Percentiles rank a stretch among this genome's conserved stretches.
Conservation (phyloP, 345 rosid species). For the Syzygium aromaticum region DNA sequence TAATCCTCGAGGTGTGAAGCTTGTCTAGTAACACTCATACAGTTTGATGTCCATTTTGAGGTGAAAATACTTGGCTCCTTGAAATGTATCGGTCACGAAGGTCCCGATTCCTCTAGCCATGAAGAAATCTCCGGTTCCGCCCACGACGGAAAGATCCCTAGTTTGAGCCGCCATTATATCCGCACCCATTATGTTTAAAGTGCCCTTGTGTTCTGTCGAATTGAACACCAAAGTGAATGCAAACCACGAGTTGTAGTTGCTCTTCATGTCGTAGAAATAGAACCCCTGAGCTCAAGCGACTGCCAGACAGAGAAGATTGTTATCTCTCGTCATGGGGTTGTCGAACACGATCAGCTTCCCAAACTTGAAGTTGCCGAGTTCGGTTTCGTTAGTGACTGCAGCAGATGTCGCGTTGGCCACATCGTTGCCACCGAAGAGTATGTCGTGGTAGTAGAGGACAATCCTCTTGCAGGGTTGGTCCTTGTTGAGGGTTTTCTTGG, state of each 20-base stretch:
- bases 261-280: conserved; percentile 54
- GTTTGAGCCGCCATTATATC: conserved; percentile 44
- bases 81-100: conserved; percentile 23
- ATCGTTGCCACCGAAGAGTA: conserved; percentile 32
- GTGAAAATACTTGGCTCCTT: conserved; percentile 46
- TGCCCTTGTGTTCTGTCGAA: conserved; percentile 36
- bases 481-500: conserved; percentile 6
- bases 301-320: conserved; percentile 19
- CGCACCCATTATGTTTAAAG: conserved; percentile 48
- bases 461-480: conserved; percentile 46
- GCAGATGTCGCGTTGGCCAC: conserved; percentile 50
- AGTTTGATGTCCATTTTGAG: conserved; percentile 33
- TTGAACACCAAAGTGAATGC: conserved; percentile 34
- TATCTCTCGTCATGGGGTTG: conserved; percentile 46
- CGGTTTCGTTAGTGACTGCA: conserved; percentile 15
- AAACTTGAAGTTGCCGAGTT: conserved; percentile 27
- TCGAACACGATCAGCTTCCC: conserved; percentile 50
- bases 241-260: conserved; percentile 34
- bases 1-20: background rate
- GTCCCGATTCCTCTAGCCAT: conserved; percentile 63
- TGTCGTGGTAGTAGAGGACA: conserved; percentile 49
- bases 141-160: conserved; percentile 56
- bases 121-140: conserved; percentile 67
- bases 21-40: conserved; percentile 32
- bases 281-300: conserved; percentile 58